A percentile compares a stretch with the other conserved stretches of the same genome.
Evolutionary conservation across 1,139 yeast genomes (phyloP).

Genomic region (Taiozyma sp.): DNA sequence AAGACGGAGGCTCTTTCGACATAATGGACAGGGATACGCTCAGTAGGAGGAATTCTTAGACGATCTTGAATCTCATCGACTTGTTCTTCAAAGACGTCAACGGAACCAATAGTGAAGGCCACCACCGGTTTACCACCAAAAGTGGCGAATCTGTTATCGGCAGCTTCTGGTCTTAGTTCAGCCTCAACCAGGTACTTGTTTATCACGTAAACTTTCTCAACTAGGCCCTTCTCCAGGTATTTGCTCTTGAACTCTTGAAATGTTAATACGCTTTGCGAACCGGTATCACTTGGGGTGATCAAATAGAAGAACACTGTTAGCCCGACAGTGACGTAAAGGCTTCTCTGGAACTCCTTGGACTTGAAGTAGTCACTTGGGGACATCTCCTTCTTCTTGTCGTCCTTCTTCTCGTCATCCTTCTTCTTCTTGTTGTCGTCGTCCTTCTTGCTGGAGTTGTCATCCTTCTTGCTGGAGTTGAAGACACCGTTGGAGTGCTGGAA

Average conservation of each 20-base stretch:
- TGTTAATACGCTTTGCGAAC: constrained; percentile 47
- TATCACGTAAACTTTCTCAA: constrained; percentile 67
- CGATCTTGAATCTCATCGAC: constrained; percentile 57
- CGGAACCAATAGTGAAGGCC: constrained; percentile 60
- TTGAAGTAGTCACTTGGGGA: constrained; percentile 30
- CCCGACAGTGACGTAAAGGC: constrained; percentile 32
- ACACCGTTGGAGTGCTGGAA: not conserved
- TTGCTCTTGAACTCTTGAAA: constrained; percentile 88
- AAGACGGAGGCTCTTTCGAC: constrained; percentile 55
- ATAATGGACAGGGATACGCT: constrained; percentile 60
- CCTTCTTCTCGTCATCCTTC: constrained; percentile 16
- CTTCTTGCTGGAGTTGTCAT: not conserved
- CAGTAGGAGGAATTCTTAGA: constrained; percentile 50
- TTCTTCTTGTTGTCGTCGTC: not conserved
- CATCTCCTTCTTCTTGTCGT: constrained; percentile 25
- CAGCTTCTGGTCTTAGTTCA: constrained; percentile 55
- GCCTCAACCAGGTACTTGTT: constrained; percentile 80
- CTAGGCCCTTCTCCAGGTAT: constrained; percentile 80
- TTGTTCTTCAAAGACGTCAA: constrained; percentile 67
- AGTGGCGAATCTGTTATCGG: constrained; percentile 13
- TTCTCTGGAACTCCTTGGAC: constrained; percentile 34
- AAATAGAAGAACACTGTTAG: constrained; percentile 31
- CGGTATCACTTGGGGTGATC: constrained; percentile 26
- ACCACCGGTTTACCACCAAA: constrained; percentile 12
- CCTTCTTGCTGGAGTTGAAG: not conserved